Base-by-base conservation (phyloP, 2,329 filamentous ascomycete genomes). In the Calonectria montana region DNA sequence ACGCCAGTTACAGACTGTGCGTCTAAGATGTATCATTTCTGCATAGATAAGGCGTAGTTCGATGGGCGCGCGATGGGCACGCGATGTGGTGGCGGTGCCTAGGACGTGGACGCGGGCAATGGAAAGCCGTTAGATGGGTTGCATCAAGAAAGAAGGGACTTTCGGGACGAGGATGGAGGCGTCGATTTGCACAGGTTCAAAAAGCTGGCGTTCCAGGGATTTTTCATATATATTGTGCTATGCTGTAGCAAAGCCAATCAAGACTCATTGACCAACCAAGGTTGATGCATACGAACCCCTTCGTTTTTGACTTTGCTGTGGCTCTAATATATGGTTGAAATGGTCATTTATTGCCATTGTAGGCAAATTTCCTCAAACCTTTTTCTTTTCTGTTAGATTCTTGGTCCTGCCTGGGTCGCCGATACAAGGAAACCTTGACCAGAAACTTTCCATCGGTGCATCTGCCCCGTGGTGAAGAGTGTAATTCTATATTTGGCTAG, bases 1-100 rank as follows among this genome's bases (percentile, higher is more conserved):
- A 99, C 85, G 97, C 97, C 61, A 98, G 95, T 90, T 99, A 99
- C 85, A 89, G 96, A 79, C 81, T 92, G 67, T 92, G 90, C 76
- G 91, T 92, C 77, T 93, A 84, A 66, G 39, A 39, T 50, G 25
- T 45, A 18, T 37, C 31, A 21, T 6, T 27, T 27, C 21, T 4
- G 27, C 10, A n/a, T 29, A 25, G 39, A 53, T 7, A 29, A 43
- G 45, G 27, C 59, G 25, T 16, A 21, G 39, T 43, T 50, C 66
- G 50, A 67, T 43, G 68, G 53, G 47, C 48, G 48, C 29, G 29
- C 37, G 67, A 35, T 27, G 50, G 9, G 35, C 13, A 35, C 31
- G 31, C 31, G 31, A 35, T 29, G 47, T 18, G 47, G 53, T 43
- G 31, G 45, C 25, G 35, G 23, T 37, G 37, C 41, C 16, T 10